Base-by-base conservation (phyloP, 1,139 yeast genomes). In the Yamadazyma diddensiae region DNA sequence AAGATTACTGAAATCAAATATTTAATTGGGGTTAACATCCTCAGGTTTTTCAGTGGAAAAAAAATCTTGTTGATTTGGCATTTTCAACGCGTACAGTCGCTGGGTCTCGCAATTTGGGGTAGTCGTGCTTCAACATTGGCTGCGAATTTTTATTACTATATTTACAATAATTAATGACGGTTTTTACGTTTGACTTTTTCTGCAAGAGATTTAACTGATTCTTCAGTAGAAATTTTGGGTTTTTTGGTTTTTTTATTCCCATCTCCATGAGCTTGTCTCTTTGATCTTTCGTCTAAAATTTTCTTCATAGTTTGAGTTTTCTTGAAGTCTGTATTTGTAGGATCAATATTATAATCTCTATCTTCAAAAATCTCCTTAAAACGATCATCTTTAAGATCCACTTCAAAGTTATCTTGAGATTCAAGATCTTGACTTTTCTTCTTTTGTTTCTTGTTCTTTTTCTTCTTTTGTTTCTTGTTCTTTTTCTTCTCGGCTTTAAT, bases 271-370 rank as follows among this genome's bases (percentile, higher is more conserved):
- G 33, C 33, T 18, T 29, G 40, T 51, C 94, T 73, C 51, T 76
- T 77, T 21, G 82, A 72, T 46, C 95, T 75, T 55, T 87, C 94
- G 31, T 77, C 70, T 59, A 88, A 62, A 32, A 92, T 76, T 56
- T 82, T 73, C 53, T 82, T 81, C 95, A 90, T 88, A 15, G 94
- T 87, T 24, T 78, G 66, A 1, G 97, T 88, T 62, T 82, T 79
- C 64, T 85, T 88, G 67, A 77, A 92, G 53, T 86, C 95, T 13
- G 95, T 83, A 48, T 74, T 79, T 12, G 95, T 82, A 14, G 96
- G 92, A 57, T 85, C 95, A 49, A 92, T 87, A 7, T 97, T 96
- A 60, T 79, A 94, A 37, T 84, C 94, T 45, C 86, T 95, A 44
- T 79, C 79, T 47, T 88, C 94, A 52, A 85, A 90, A 44, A 92